Evolutionary conservation across 2,329 filamentous ascomycete genomes (phyloP).

Genomic region (Aspergillus versicolor): DNA sequence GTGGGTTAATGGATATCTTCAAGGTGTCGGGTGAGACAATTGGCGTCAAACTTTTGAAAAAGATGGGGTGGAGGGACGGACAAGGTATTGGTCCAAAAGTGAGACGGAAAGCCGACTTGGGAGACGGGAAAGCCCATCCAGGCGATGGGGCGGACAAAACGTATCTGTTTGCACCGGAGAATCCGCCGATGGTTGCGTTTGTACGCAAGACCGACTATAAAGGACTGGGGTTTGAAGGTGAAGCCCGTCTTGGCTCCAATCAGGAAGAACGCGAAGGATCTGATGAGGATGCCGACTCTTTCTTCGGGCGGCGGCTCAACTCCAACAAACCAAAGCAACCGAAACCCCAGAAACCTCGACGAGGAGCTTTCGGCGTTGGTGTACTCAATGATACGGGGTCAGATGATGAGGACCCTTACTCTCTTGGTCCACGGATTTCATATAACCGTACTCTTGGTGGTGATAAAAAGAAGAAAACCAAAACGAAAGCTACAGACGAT

Average conservation of each 20-base stretch:
- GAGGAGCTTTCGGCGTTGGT: conserved; percentile 79
- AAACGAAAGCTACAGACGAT: conserved; percentile 39
- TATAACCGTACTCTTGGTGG: conserved; percentile 81
- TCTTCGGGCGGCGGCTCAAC: conserved; percentile 36
- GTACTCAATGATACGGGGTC: conserved; percentile 90
- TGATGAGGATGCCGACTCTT: conserved; percentile 33
- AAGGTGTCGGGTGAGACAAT: conserved; percentile 75
- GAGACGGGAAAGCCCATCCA: conserved; percentile 45
- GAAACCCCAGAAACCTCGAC: conserved; percentile 55
- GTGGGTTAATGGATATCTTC: conserved; percentile 70
- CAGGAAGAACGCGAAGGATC: conserved; percentile 16
- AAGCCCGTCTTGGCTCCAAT: conserved; percentile 33
- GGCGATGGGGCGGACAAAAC: conserved; percentile 47
- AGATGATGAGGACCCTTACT: conserved; percentile 92
- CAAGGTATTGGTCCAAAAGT: conserved; percentile 91
- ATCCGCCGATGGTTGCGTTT: conserved; percentile 63
- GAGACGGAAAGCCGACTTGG: conserved; percentile 69
- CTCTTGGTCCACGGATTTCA: conserved; percentile 84
- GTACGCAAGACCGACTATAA: conserved; percentile 46
- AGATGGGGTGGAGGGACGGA: conserved; percentile 94
- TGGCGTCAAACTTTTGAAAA: conserved; percentile 78
- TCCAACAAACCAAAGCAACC: conserved; percentile 37
- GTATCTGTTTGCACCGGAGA: conserved; percentile 82
- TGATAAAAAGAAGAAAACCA: conserved; percentile 76
- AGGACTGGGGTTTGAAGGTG: conserved; percentile 47